Evolutionary conservation across 345 rosid species (phyloP).

Genomic region (Salix dunnii): DNA sequence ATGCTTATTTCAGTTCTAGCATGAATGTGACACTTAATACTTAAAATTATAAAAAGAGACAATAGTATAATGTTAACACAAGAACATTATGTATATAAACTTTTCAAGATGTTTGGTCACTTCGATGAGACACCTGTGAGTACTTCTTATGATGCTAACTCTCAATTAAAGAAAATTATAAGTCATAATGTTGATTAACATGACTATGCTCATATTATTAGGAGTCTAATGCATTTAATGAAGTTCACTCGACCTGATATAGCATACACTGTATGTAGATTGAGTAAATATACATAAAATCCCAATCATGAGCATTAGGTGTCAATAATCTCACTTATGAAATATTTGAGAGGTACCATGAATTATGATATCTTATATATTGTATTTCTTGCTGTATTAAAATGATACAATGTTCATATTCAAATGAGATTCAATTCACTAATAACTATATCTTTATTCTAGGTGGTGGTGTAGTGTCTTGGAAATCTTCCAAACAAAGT

Average conservation of each 20-base stretch:
- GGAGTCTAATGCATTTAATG: background rate
- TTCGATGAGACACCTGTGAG: too few species aligned
- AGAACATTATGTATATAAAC: too few species aligned
- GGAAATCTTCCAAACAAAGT: background rate
- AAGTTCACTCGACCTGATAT: background rate
- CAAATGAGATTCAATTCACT: background rate
- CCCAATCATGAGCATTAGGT: background rate
- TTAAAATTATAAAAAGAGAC: too few species aligned
- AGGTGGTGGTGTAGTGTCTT: background rate
- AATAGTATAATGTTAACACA: too few species aligned
- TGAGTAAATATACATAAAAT: background rate
- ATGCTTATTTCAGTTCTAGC: too few species aligned
- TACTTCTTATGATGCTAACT: too few species aligned
- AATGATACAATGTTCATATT: background rate
- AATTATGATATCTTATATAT: background rate
- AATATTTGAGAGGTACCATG: background rate
- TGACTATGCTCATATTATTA: too few species aligned
- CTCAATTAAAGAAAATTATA: too few species aligned
- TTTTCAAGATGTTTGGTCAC: too few species aligned
- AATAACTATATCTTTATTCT: background rate
- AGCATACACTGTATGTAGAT: too few species aligned
- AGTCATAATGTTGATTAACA: too few species aligned
- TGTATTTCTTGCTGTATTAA: background rate
- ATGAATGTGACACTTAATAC: too few species aligned
- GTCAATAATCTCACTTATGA: fast-evolving